Evolutionary conservation across 176 grass and related monocot genomes (phyloP).

Genomic region (Triticum turgidum): DNA sequence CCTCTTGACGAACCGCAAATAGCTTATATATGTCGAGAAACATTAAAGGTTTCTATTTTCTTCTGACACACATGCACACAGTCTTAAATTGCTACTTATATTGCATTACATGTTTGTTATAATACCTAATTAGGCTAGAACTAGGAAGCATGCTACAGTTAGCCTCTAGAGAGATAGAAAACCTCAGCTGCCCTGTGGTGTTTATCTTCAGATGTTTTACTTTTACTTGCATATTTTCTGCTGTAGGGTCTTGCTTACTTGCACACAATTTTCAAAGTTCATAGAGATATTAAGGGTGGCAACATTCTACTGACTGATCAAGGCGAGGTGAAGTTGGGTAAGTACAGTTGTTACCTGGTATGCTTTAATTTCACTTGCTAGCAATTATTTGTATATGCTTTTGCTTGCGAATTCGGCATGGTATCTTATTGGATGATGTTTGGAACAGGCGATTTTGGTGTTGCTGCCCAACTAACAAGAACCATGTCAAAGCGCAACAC

Average conservation of each 20-base stretch:
- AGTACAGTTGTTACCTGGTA: conserved; percentile 32
- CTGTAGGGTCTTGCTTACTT: conserved; percentile 96
- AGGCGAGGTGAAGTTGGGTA: conserved; percentile 99
- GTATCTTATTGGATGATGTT: conserved; percentile 26
- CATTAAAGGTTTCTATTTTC: conserved; percentile 71
- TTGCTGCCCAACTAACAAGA: conserved; percentile 96
- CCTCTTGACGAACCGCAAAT: conserved; percentile 95
- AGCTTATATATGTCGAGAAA: conserved; percentile 98
- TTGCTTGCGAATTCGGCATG: conserved; percentile 15
- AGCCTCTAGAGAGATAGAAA: conserved; percentile 6
- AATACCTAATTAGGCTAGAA: not conserved
- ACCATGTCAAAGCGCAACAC: conserved; percentile 99
- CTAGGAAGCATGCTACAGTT: not conserved
- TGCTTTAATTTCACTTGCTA: conserved; percentile 33
- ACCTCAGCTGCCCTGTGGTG: not conserved
- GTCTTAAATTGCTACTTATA: conserved; percentile 21
- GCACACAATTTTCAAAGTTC: conserved; percentile 99
- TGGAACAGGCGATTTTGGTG: conserved; percentile 93
- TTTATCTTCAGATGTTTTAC: conserved; percentile 26
- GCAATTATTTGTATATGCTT: conserved; percentile 14
- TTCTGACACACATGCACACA: not conserved
- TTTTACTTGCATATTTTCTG: conserved; percentile 34
- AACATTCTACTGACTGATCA: conserved; percentile 98
- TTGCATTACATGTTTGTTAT: not conserved
- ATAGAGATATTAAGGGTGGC: conserved; percentile 99